These are phyloP conservation scores for Berberis thunbergii DNA, from an alignment of 164 flowering plant genomes.

Conservation along the genomic window DNA sequence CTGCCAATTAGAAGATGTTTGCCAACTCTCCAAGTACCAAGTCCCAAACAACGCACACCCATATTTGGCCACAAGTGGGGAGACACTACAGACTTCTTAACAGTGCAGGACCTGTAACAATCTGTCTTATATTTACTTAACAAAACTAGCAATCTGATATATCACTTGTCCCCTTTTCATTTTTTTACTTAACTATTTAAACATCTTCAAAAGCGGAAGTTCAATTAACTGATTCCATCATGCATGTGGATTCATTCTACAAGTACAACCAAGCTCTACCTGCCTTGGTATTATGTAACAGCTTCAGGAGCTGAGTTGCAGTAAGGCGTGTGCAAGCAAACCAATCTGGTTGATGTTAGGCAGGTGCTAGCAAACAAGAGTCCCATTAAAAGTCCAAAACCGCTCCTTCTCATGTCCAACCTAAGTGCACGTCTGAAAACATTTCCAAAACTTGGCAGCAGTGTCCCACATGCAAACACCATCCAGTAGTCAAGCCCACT, in stretches of 20 bases:
- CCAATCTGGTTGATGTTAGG: constrained; percentile 62
- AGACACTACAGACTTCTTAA: too few species aligned
- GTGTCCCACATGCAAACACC: constrained; percentile 86
- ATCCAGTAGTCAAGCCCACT: constrained; percentile 77
- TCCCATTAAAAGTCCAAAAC: constrained; percentile 52
- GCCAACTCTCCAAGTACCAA: too few species aligned
- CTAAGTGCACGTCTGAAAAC: constrained; percentile 44
- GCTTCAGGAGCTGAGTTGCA: constrained; percentile 98
- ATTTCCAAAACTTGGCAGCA: constrained; percentile 59
- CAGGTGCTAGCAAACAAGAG: constrained; percentile 53
- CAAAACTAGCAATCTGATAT: too few species aligned
- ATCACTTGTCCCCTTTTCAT: too few species aligned
- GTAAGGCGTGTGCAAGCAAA: constrained; percentile 88
- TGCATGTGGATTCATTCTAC: background rate
- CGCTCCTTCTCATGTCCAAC: constrained; percentile 47
- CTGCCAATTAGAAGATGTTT: too few species aligned
- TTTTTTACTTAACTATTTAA: too few species aligned
- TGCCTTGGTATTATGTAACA: constrained; percentile 35
- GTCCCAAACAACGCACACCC: too few species aligned
- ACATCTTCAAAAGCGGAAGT: background rate
- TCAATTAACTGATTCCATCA: background rate
- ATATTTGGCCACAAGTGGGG: too few species aligned
- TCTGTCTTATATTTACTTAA: too few species aligned
- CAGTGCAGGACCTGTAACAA: too few species aligned
- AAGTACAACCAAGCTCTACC: background rate